Evolutionary conservation across 768 basidiomycete species (phyloP).

Genomic region (Rhodotorula taiwanensis): DNA sequence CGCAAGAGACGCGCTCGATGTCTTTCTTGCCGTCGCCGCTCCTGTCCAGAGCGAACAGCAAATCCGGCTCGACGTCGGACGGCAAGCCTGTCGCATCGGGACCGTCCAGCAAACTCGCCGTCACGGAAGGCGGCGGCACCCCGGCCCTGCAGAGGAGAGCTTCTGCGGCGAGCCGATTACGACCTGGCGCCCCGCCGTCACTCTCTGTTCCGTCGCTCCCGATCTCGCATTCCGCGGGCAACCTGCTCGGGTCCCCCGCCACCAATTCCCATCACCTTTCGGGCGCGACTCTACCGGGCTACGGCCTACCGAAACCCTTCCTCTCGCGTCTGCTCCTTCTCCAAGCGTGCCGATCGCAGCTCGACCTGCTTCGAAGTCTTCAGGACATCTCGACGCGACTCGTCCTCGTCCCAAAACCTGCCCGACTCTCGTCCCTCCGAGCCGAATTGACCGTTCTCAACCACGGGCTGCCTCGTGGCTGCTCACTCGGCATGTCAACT

Average conservation of each 20-base stretch:
- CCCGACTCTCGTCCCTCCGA: constrained; percentile 88
- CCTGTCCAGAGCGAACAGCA: neutral
- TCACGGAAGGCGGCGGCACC: neutral
- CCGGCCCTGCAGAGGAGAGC: constrained; percentile 1
- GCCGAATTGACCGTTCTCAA: constrained; percentile 93
- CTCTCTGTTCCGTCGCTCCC: constrained; percentile 23
- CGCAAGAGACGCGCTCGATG: constrained; percentile 6
- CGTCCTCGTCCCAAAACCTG: constrained; percentile 83
- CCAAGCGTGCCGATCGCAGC: constrained; percentile 38
- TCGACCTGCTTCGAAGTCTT: constrained; percentile 52
- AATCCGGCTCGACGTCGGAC: neutral
- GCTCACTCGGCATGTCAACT: constrained; percentile 46
- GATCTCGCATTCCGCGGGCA: constrained; percentile 22
- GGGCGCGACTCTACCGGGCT: constrained; percentile 25
- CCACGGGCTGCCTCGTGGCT: constrained; percentile 93
- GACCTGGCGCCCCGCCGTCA: neutral
- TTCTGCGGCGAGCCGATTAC: neutral
- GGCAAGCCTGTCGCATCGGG: neutral
- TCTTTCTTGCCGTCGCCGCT: constrained; percentile 17
- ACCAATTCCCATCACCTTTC: constrained; percentile 4
- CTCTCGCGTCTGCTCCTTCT: constrained; percentile 35
- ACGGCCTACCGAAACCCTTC: constrained; percentile 44
- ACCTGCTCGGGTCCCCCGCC: constrained; percentile 15
- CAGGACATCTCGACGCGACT: constrained; percentile 90
- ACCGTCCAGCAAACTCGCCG: neutral